These are phyloP conservation scores for Diaporthe ampelina DNA, from an alignment of 2,329 filamentous ascomycete species.

Conservation along the genomic window DNA sequence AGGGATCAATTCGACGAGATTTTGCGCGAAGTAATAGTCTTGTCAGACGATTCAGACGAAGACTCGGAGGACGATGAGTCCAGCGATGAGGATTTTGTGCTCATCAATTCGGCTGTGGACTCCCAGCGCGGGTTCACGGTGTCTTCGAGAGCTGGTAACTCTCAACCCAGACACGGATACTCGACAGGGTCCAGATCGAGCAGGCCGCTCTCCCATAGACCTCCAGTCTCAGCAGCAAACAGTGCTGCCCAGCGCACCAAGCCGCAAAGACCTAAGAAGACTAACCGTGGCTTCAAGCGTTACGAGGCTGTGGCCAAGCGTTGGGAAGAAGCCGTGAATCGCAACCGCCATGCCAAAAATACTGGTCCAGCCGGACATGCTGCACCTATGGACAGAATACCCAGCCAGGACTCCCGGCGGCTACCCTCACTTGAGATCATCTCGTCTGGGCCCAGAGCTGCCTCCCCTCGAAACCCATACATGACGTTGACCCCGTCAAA, in stretches of 20 bases:
- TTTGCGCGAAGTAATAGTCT: slow-evolving; percentile 75
- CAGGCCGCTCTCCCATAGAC: background rate
- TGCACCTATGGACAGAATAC: slow-evolving; percentile 39
- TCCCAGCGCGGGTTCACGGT: background rate
- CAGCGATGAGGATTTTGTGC: slow-evolving; percentile 50
- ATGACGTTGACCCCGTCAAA: slow-evolving; percentile 40
- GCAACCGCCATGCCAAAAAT: slow-evolving; percentile 46
- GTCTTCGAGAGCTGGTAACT: background rate
- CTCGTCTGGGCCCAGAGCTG: slow-evolving; percentile 36
- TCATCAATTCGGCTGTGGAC: slow-evolving; percentile 9
- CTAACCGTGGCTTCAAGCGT: slow-evolving; percentile 61
- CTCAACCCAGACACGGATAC: background rate
- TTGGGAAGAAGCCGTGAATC: slow-evolving; percentile 51
- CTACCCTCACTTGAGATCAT: slow-evolving; percentile 37
- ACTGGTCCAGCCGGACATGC: slow-evolving; percentile 20
- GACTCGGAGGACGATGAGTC: slow-evolving; percentile 54
- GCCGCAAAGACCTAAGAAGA: slow-evolving; percentile 50
- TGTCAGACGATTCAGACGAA: slow-evolving; percentile 66
- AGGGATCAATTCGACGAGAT: slow-evolving; percentile 78
- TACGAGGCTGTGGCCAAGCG: slow-evolving; percentile 55
- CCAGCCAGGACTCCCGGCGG: slow-evolving; percentile 41
- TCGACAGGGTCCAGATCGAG: background rate
- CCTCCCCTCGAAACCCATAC: slow-evolving; percentile 35
- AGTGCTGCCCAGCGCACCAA: slow-evolving; percentile 42
- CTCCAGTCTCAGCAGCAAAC: background rate